Base-by-base conservation (phyloP, 177 flowering plant genomes). In the Vitis hybrid region DNA sequence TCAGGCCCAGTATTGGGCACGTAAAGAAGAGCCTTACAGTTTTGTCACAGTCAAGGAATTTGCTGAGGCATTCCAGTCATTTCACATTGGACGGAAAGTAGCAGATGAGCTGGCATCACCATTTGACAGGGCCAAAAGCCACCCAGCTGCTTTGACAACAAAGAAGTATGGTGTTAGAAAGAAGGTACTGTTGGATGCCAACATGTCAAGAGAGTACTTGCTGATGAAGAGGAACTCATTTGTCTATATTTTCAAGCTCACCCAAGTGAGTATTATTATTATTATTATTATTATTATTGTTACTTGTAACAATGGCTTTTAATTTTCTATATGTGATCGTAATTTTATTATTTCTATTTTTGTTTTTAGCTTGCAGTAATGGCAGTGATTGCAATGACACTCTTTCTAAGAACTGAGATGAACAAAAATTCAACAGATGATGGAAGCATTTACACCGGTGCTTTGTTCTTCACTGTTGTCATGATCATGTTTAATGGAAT, bases 1-100 rank as follows among this genome's bases (percentile, higher is more conserved):
- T 64, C 74, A 54, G n/a, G 50, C 48, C 74, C 80, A 73, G 59
- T 74, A 70, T 52, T 73, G 77, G 77, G 56, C 61, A 32, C 3
- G 5, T 6, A 32, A 32, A 32, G 41, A 3, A 2, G 41, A 32
- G 41, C 41, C 41, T 32, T 32, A 32, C 41, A 3, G 41, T 32
- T 32, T 32, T 32, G 41, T 32, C 41, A 32, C 41, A 0, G 41
- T 32, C 41, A 32, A 32, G 41, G 41, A 74, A 6, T 32, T 32
- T 32, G 41, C 41, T 32, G 6, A 32, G 41, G 41, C 41, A 32
- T 32, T 32, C 41, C 41, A 32, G 4, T 32, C 41, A 32, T 32
- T 15, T 61, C 77, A 74, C 58, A 56, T 73, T 14, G 80, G 80
- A 10, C 41, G 59, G 20, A 61, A 12, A 53, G 54, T 77, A 1